Conservation (phyloP, 2,329 filamentous ascomycete species). For the Exophiala calicioides region DNA sequence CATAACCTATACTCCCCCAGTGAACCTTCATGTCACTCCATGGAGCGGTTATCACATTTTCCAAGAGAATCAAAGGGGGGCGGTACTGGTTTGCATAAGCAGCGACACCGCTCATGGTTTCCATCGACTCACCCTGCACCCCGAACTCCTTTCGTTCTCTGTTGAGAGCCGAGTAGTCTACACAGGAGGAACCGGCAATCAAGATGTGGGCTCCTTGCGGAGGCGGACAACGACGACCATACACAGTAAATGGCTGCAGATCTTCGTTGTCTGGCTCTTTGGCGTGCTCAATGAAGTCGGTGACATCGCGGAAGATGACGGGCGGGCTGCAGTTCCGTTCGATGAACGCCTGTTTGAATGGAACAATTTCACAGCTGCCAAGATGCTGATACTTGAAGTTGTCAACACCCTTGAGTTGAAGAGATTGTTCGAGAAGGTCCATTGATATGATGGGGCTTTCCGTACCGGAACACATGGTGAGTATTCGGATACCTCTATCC, state of each 20-base stretch:
- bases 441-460: constrained; percentile 71
- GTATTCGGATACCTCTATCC: constrained; percentile 54
- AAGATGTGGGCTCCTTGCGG: constrained; percentile 64
- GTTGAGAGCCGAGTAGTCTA: constrained; percentile 72
- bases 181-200: constrained; percentile 72
- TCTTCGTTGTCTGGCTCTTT: constrained; percentile 35
- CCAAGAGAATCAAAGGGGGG: constrained; percentile 67
- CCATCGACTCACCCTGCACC: constrained; percentile 61
- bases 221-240: constrained; percentile 60
- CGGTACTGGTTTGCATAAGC: constrained; percentile 56
- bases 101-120: constrained; percentile 65
- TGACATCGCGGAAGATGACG: constrained; percentile 61
- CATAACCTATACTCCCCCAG: constrained; percentile 58
- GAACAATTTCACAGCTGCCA: constrained; percentile 65
- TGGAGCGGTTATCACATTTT: constrained; percentile 66
- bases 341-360: constrained; percentile 66
- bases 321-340: constrained; percentile 57
- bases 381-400: constrained; percentile 54
- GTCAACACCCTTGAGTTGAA: constrained; percentile 36
- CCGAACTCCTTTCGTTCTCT: constrained; percentile 53
- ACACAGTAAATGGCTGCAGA: constrained; percentile 58
- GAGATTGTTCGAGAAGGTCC: constrained; percentile 54
- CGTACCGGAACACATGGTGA: constrained; percentile 77
- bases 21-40: constrained; percentile 56
- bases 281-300: constrained; percentile 52